Base-by-base conservation (phyloP, 1,284 basidiomycete species). In the Puccinia hordei region DNA sequence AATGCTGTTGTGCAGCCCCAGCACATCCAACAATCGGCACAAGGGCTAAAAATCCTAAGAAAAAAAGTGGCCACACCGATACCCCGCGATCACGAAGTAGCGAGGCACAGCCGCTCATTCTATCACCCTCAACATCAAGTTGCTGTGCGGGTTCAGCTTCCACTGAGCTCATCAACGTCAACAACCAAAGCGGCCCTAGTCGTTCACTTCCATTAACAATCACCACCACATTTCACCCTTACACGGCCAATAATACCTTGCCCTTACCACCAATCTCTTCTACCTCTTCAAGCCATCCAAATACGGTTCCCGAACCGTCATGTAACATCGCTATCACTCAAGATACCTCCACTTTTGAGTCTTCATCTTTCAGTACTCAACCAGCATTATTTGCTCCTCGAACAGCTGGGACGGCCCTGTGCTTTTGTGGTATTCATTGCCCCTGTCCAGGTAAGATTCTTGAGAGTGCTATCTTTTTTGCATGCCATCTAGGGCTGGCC, bases 351-450 rank as follows among this genome's bases (percentile, higher is more conserved):
- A 73, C 17, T 35, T 57, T 59, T 33, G 44, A 73, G 27, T 41
- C 51, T 46, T 33, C 49, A 53, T 27, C 68, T 51, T 33, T 53
- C 68, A 61, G 22, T 46, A 57, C 73, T 41, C 55, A 53, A 61
- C 55, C 73, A 35, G 44, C 61, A 12, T 65, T 76, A 44, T 76
- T 66, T 66, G 46, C 74, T 44, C 74, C 74, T 53, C 38, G 63
- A 22, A 76, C 74, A 27, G 74, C 74, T 66, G 74, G 74, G 15
- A 76, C 74, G 2, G 57, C 61, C n/a, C n/a, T 66, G 4, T 76
- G 74, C 46, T 76, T 76, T 76, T 76, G 61, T 76, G 74, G 74
- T 5, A 66, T 65, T 30, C 57, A 76, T 53, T 76, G 74, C 38
- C 74, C 74, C 19, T 76, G 74, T 66, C 74, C 74, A 44, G 74